Percentiles rank a stretch among this genome's conserved stretches.
Conservation (phyloP, 805 yeast genomes). For the Kuraishia floccosa region DNA sequence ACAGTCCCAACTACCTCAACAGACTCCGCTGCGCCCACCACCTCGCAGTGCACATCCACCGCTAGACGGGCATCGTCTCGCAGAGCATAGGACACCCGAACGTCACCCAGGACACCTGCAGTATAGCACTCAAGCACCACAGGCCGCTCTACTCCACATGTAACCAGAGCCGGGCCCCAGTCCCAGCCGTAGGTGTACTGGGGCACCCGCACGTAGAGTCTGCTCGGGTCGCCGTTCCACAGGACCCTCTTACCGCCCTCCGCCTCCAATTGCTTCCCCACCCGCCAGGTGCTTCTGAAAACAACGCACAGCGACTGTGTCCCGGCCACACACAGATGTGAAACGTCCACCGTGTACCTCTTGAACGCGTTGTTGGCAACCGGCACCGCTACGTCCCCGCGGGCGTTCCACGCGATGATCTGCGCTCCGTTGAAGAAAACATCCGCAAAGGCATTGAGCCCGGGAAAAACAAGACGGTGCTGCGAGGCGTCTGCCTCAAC, state of each 20-base stretch:
- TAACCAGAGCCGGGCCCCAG: constrained; percentile 37
- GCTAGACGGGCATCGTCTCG: background rate
- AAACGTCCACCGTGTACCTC: constrained; percentile 16
- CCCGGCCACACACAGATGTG: too few species aligned
- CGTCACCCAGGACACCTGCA: constrained; percentile 1
- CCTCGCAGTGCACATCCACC: background rate
- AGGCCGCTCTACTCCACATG: constrained; percentile 33
- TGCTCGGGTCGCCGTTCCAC: constrained; percentile 30
- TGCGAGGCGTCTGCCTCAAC: constrained; percentile 1
- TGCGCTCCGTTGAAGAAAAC: constrained; percentile 25
- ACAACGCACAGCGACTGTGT: constrained; percentile 18
- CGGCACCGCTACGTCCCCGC: too few species aligned
- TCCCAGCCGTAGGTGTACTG: constrained; percentile 50
- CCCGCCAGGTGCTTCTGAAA: constrained; percentile 25
- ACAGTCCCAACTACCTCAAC: background rate
- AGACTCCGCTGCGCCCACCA: background rate
- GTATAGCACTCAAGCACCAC: constrained; percentile 16
- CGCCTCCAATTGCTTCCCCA: constrained; percentile 21
- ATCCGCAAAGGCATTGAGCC: constrained; percentile 30
- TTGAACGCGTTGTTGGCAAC: constrained; percentile 35
- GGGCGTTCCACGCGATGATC: too few species aligned
- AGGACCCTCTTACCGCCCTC: constrained; percentile 16
- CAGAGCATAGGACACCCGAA: background rate
- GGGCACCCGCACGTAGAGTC: constrained; percentile 36
- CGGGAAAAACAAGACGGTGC: constrained; percentile 24